Base-by-base conservation (phyloP, 129 eudicot species). In the Rutidosis leptorrhynchoides region DNA sequence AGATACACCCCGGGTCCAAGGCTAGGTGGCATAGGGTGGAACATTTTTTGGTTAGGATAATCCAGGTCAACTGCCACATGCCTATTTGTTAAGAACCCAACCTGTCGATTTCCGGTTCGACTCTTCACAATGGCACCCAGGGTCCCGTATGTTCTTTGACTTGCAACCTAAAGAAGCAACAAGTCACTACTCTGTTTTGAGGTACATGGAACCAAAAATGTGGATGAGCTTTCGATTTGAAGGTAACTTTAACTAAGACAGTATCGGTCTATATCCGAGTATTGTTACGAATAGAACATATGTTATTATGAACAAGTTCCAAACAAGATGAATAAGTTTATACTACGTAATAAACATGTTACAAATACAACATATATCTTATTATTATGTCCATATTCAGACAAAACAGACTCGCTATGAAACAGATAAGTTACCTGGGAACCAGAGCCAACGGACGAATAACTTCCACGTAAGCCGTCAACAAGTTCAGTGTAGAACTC, bases 11-110 rank as follows among this genome's bases (percentile, higher is more conserved):
- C 86, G 3, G 96, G 91, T 30, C 92, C 96, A 67, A 88, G 86
- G 78, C 92, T 82, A 52, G 96, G 96, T 64, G 96, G 91, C 89
- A 84, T 73, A 26, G 96, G 96, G 77, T 88, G 96, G 65, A 88
- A 88, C 91, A 87, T 87, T 60, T 87, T 87, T 70, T 87, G 95
- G 76, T 82, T 87, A 19, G 95, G 95, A 65, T 82, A 88, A 63
- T 88, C 92, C 74, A 88, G 69, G 72, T 88, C 91, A 75, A 88
- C 96, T 6, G 96, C 96, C 68, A 88, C 96, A 48, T 88, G 96
- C 2, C 96, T 77, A 64, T 88, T 88, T 23, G 96, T 88, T 9
- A 88, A 84, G 78, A 88, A 88, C 16, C 96, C 96, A 48, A 88
- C 89, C 75, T 82, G 92, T 35, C 76, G 79, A 64, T 72, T 84